Evolutionary conservation across 306 rosid genomes (phyloP), one percentile per base, ranked within the genome.

Genomic region (Oxytropis ochrocephala): DNA sequence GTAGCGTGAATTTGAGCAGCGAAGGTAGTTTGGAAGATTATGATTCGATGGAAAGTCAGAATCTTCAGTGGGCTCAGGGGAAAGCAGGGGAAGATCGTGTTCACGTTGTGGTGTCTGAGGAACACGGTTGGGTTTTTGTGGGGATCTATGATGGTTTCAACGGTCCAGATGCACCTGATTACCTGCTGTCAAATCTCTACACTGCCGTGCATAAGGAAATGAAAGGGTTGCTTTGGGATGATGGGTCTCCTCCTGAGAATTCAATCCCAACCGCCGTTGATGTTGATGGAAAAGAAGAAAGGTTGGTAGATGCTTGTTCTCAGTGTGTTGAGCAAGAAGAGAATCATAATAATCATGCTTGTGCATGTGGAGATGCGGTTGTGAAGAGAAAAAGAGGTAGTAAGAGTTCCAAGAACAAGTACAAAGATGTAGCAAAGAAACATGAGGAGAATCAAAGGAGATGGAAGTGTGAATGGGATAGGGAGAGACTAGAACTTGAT

Each of bases 151-250:
- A 95, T 18, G 99, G 99, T 27, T 95, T 95, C 82, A 95, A 84
- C 27, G 99, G 99, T 48, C 99, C 97, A 0, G 99, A 95, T 87
- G 99, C 99, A 3, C 97, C 99, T 0, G 99, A 95, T 77, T 95
- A 81, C 29, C 80, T 95, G 0, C 71, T 91, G 0, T 89, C 97
- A 0, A 95, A 95, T 77, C 71, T 95, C 36, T 95, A 95, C 80
- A 42, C 73, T 3, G 79, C 78, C 1, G 97, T 91, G 9, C 95
- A 95, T 47, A 89, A 83, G 47, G 99, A 95, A 78, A 80, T 95
- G 11, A 95, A 91, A 54, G 99, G 99, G 5, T 67, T 91, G 78
- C 73, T 95, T 29, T 95, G 99, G 99, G 96, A 89, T 30, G 96
- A 89, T 47, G 87, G 75, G 14, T 67, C 44, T 38, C 80, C 79